Percentiles rank a stretch among this genome's conserved stretches.
These are phyloP conservation scores for Dactylellina haptotyla DNA, from an alignment of 2,329 filamentous ascomycete genomes.

Conservation along the genomic window DNA sequence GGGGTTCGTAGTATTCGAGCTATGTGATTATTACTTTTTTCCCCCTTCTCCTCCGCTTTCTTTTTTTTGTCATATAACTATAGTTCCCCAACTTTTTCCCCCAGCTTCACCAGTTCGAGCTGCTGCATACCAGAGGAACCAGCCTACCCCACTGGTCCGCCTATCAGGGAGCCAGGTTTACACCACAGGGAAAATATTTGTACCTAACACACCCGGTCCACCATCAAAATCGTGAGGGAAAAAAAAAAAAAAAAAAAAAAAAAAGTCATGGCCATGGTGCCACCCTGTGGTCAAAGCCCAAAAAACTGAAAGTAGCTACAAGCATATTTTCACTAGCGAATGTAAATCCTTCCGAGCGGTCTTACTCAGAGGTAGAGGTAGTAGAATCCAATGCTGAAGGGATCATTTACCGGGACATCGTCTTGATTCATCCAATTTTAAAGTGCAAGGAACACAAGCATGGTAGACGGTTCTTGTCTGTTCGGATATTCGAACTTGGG, in stretches of 20 bases:
- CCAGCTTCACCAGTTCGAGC: slow-evolving; percentile 21
- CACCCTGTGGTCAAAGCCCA: slow-evolving; percentile 44
- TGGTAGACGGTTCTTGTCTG: background rate
- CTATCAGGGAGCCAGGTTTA: slow-evolving; percentile 37
- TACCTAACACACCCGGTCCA: slow-evolving; percentile 7
- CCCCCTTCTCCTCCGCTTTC: slow-evolving; percentile 14
- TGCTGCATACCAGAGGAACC: slow-evolving; percentile 11
- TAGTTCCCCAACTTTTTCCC: slow-evolving; percentile 43
- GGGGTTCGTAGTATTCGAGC: background rate
- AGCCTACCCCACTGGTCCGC: slow-evolving; percentile 44
- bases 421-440: slow-evolving; percentile 47
- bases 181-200: slow-evolving; percentile 7
- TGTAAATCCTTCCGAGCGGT: slow-evolving; percentile 38
- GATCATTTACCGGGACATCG: slow-evolving; percentile 21
- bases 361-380: too few relatives aligned
- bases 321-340: slow-evolving; percentile 50
- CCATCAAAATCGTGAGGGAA: background rate
- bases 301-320: slow-evolving; percentile 2
- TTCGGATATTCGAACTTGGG: slow-evolving; percentile 30
- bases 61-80: slow-evolving; percentile 1
- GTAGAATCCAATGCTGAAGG: too few relatives aligned
- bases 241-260: slow-evolving; percentile 39
- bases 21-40: background rate
- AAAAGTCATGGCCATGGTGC: slow-evolving; percentile 44
- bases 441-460: slow-evolving; percentile 32